Conservation (phyloP, 257 asterid genomes). For the Solanum appendiculatum region DNA sequence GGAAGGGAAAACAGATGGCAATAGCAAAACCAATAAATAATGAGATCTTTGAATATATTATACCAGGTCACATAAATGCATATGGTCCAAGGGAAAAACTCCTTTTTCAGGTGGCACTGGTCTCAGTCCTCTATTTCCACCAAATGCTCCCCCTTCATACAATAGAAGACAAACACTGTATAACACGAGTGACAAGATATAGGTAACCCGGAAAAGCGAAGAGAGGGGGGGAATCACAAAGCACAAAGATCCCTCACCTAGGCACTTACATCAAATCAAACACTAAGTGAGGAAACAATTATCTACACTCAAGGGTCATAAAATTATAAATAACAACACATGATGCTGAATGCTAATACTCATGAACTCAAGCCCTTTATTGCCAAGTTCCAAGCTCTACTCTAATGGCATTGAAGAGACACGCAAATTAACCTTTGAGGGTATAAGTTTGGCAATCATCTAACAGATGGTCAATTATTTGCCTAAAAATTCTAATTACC, state of each 20-base stretch:
- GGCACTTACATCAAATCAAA: neutral
- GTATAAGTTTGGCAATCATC: neutral
- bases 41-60: neutral
- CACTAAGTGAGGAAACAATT: neutral
- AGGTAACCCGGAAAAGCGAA: neutral
- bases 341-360: neutral
- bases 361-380: neutral
- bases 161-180: neutral
- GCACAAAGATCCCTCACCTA: neutral
- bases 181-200: neutral
- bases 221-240: neutral
- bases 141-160: neutral
- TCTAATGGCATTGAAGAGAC: neutral
- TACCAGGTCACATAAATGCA: slow-evolving; percentile 72
- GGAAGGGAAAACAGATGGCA: neutral
- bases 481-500: neutral
- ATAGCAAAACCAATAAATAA: neutral
- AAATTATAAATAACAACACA: neutral
- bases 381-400: neutral
- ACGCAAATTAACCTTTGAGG: neutral
- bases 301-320: neutral
- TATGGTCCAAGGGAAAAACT: slow-evolving; percentile 84
- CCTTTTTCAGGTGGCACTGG: slow-evolving; percentile 66
- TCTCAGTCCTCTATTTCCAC: neutral
- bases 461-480: neutral